Conservation (phyloP, 139 green algal species). For the Desmodesmus armatus region DNA sequence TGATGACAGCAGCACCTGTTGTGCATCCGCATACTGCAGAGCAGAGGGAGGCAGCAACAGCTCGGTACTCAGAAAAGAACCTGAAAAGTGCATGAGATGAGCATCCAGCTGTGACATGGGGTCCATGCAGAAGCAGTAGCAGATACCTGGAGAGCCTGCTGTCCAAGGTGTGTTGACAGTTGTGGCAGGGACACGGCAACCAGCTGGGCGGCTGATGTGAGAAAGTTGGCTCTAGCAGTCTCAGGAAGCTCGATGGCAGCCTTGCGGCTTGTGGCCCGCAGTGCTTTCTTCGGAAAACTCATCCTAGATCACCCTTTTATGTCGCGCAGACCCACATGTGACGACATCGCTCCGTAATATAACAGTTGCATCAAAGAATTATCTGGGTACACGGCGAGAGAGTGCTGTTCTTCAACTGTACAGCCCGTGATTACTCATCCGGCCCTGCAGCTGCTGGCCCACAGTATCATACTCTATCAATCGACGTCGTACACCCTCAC, state of each 20-base stretch:
- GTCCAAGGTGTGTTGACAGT: conserved; percentile 35
- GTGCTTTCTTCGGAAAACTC: too few relatives aligned
- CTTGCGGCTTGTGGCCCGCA: conserved; percentile 11
- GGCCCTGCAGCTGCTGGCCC: too few relatives aligned
- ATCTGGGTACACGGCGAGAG: too few relatives aligned
- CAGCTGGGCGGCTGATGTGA: conserved; percentile 29
- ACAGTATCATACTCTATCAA: too few relatives aligned
- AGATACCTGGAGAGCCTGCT: conserved; percentile 27
- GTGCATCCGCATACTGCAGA: conserved; percentile 21
- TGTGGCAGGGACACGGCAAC: neutral
- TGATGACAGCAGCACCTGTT: conserved; percentile 15
- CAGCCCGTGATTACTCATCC: too few relatives aligned
- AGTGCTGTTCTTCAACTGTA: too few relatives aligned
- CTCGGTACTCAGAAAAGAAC: neutral
- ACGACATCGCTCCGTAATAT: too few relatives aligned
- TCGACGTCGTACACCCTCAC: too few relatives aligned
- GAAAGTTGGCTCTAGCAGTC: neutral
- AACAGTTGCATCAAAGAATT: too few relatives aligned
- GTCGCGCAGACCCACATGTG: too few relatives aligned
- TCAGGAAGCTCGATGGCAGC: conserved; percentile 15
- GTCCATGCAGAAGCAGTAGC: too few relatives aligned
- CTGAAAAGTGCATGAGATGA: neutral
- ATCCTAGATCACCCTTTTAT: too few relatives aligned
- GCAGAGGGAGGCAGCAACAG: neutral
- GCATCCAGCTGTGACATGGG: neutral